Conservation (phyloP, 345 rosid genomes). For the Syzygium aqueum region DNA sequence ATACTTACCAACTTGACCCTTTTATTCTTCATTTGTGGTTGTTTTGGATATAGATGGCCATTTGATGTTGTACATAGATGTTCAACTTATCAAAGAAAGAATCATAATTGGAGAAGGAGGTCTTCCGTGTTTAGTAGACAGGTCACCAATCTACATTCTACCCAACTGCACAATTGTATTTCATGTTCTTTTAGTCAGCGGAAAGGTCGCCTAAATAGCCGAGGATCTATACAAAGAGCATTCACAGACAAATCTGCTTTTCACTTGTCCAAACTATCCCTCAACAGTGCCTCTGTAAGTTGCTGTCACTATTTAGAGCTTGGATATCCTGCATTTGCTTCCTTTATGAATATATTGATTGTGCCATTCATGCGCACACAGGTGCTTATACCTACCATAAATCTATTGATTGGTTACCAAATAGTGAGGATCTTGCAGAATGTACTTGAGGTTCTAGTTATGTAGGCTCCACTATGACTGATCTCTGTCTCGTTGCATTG, state of each 20-base stretch:
- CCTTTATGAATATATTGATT: background rate
- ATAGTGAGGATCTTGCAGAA: background rate
- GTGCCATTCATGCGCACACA: background rate
- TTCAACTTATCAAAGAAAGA: constrained; percentile 19
- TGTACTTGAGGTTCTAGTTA: background rate
- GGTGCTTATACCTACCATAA: background rate
- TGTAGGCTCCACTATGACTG: background rate
- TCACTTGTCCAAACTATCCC: constrained; percentile 21
- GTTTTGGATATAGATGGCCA: background rate
- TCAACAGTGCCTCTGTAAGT: background rate
- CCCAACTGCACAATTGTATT: constrained; percentile 23
- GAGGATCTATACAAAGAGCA: constrained; percentile 28
- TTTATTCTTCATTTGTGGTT: background rate
- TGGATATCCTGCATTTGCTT: background rate
- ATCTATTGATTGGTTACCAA: background rate
- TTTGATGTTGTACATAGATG: constrained; percentile 2
- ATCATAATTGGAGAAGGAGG: constrained; percentile 19
- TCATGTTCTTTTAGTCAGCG: constrained; percentile 37
- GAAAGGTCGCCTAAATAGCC: constrained; percentile 17
- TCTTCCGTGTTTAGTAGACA: constrained; percentile 19
- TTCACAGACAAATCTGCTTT: constrained; percentile 54
- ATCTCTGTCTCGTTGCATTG: background rate
- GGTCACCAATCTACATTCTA: constrained; percentile 11
- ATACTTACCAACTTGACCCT: background rate
- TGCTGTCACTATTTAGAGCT: background rate